phyloP scores from a whole-genome alignment of 2,329 filamentous ascomycete species.

The Pyrenophora graminea region DNA sequence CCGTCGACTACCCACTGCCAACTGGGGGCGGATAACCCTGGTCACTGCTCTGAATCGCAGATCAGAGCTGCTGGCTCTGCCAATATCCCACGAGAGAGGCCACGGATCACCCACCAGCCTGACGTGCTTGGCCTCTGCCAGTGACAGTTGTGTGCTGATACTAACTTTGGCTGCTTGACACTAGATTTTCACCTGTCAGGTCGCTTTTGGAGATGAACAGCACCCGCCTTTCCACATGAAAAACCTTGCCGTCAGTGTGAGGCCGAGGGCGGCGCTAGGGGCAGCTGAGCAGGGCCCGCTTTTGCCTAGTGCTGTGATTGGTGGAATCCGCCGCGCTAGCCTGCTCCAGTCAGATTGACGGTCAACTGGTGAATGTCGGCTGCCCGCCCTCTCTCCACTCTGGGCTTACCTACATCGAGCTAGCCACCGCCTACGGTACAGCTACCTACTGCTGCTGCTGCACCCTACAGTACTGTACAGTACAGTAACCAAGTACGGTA shows the following conservation, averaged over 20 bases:
- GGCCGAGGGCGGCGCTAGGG: slow-evolving; percentile 13
- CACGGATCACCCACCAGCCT: neutral
- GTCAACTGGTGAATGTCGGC: slow-evolving; percentile 10
- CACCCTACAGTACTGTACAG: too few species aligned
- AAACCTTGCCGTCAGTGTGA: slow-evolving; percentile 11
- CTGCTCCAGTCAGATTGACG: slow-evolving; percentile 14
- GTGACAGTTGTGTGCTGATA: neutral
- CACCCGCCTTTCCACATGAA: slow-evolving; percentile 15
- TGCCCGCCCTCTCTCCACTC: neutral
- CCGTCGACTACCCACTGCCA: slow-evolving; percentile 23
- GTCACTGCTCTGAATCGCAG: slow-evolving; percentile 38
- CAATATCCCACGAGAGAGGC: too few species aligned
- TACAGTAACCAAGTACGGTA: too few species aligned
- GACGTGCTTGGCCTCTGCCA: neutral
- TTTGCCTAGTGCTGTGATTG: neutral
- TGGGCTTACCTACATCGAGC: neutral
- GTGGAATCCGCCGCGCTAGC: slow-evolving; percentile 3
- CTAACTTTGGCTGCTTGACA: slow-evolving; percentile 3
- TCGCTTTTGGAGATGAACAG: slow-evolving; percentile 19
- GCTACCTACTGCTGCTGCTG: too few species aligned
- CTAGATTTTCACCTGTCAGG: slow-evolving; percentile 16
- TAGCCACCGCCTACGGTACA: too few species aligned
- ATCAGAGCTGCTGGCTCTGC: slow-evolving; percentile 17
- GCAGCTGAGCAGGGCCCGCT: slow-evolving; percentile 10
- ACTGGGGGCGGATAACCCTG: slow-evolving; percentile 36